A percentile compares a stretch with the other conserved stretches of the same genome.
phyloP scores from a whole-genome alignment of 257 asterid species.

The Ocimum tenuiflorum region DNA sequence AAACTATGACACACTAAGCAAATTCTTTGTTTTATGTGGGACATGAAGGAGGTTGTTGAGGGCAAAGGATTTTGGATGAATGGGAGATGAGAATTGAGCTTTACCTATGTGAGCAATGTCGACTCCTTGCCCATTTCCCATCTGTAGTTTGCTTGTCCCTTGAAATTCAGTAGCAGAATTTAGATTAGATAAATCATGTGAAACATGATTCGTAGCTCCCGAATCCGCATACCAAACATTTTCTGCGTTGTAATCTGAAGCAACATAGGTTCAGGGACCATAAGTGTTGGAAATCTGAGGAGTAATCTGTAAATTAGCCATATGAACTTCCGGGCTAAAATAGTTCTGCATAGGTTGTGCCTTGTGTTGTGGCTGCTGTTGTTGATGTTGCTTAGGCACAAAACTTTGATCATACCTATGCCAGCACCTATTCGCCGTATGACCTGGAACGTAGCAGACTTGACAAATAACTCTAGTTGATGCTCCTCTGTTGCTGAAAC shows the following conservation, averaged over 20 bases:
- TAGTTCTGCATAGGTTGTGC: no score
- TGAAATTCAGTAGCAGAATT: neutral
- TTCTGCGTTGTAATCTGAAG: neutral
- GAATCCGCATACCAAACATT: neutral
- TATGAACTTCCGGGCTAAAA: neutral
- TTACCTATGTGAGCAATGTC: no score
- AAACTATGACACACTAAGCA: no score
- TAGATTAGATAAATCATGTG: neutral
- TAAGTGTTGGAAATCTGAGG: no score
- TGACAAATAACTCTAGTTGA: neutral
- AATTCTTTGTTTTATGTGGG: no score
- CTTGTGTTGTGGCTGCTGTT: neutral
- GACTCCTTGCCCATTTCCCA: no score
- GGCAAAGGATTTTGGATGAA: no score
- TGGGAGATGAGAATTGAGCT: no score
- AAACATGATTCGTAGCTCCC: neutral
- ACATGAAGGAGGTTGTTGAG: no score
- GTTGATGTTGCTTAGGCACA: neutral
- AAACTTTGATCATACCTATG: neutral
- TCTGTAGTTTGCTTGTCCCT: no score
- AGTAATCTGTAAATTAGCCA: neutral
- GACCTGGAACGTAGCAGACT: neutral
- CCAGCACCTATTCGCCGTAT: neutral
- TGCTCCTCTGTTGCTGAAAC: no score
- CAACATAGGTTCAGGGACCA: neutral